Evolutionary conservation across 768 basidiomycete species (phyloP), one percentile per base, ranked within the genome.

Genomic region (Tylopilus felleus): DNA sequence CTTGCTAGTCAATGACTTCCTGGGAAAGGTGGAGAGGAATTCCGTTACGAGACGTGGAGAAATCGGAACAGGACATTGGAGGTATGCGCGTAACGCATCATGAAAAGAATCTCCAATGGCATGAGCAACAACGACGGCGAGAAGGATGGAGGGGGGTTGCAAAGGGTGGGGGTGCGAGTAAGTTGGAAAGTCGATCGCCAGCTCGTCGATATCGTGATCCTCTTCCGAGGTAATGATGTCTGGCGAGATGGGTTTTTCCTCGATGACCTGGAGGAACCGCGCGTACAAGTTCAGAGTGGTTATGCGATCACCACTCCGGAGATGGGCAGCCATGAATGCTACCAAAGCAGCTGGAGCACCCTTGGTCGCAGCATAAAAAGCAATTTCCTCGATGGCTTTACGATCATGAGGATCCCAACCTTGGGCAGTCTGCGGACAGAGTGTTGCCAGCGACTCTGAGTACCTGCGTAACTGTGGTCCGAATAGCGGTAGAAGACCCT

Each of bases 61-160:
- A 33, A 83, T 58, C 1, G 69, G 75, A 42, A 74, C 65, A 17
- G 68, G 69, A 1, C 72, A 73, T 19, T 70, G 60, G 8, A 82
- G 58, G 53, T 71, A 81, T 5, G 66, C 63, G 40, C 69, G 67
- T 44, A 89, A 62, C 3, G 87, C 85, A 29, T 67, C 74, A n/a
- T 70, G 61, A 59, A 90, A 88, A n/a, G 77, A 74, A 61, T 81
- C 71, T 28, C 74, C 69, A 64, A 83, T 77, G 5, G 85, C 84
- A 65, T 82, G 71, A 16, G 90, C 90, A 21, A 81, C 73, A n/a
- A 82, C 70, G 7, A 75, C 82, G 12, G 75, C 75, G 29, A 86
- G 73, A 23, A 86, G 69, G 29, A 84, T 55, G n/a, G 74, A 48
- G 59, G 73, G 51, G 3, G 61, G 65, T 10, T 56, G 57, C 13